A percentile compares a stretch with the other conserved stretches of the same genome.
phyloP scores from a whole-genome alignment of 371 early-diverging fungal species.

The Mortierella sp. region DNA sequence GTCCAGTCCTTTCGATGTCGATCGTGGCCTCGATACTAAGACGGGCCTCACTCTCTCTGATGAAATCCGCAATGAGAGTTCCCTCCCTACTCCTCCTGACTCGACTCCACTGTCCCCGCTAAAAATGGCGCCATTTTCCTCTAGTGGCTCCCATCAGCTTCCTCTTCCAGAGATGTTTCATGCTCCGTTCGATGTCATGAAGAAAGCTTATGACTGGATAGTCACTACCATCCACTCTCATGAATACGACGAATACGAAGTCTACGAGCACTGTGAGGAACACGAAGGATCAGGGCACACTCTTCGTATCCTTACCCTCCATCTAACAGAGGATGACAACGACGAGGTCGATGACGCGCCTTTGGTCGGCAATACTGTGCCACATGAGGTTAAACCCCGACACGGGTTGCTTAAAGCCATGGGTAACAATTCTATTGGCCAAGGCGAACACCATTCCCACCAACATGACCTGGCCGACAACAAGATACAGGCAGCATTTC shows the following conservation, averaged over 20 bases:
- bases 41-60: constrained; percentile 8
- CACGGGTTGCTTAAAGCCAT: too few relatives aligned
- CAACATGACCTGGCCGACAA: too few relatives aligned
- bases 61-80: constrained; percentile 14
- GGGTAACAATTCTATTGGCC: neutral
- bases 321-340: constrained; percentile 27
- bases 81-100: constrained; percentile 41
- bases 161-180: constrained; percentile 1
- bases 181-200: neutral
- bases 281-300: constrained; percentile 43
- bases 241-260: constrained; percentile 42
- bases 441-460: neutral
- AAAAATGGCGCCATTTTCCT: constrained; percentile 13
- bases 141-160: neutral
- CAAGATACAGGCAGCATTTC: too few relatives aligned
- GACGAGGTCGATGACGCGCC: constrained; percentile 18
- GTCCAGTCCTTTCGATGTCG: neutral
- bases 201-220: constrained; percentile 6
- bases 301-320: constrained; percentile 30
- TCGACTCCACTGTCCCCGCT: constrained; percentile 40
- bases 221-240: constrained; percentile 6
- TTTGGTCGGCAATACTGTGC: too few relatives aligned
- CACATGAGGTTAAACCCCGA: too few relatives aligned
- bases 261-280: constrained; percentile 37
- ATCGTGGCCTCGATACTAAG: neutral